Evolutionary conservation across 1,139 yeast species (phyloP).

Genomic region (Eremothecium gossypii): DNA sequence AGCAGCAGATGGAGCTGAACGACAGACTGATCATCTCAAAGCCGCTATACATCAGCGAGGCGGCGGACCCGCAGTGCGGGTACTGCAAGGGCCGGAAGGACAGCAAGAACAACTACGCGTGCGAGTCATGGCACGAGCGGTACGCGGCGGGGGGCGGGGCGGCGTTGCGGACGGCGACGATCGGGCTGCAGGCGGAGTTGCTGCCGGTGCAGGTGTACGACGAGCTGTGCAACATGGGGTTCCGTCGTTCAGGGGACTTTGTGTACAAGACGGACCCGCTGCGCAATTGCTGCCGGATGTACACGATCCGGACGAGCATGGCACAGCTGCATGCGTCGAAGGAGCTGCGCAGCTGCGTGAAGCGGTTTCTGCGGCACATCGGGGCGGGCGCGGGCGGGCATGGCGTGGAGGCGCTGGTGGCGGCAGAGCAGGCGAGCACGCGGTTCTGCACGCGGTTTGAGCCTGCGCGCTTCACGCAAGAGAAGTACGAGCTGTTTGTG

Average conservation of each 20-base stretch:
- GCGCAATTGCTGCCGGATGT: slow-evolving; percentile 73
- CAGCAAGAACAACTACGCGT: slow-evolving; percentile 32
- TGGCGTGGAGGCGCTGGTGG: slow-evolving; percentile 29
- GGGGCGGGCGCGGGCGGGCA: not conserved
- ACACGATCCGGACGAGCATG: slow-evolving; percentile 61
- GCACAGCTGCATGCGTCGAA: slow-evolving; percentile 42
- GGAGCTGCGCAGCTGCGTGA: slow-evolving; percentile 58
- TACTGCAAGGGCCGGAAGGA: slow-evolving; percentile 49
- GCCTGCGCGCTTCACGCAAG: slow-evolving; percentile 43
- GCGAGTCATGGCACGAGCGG: slow-evolving; percentile 26
- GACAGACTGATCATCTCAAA: slow-evolving; percentile 25
- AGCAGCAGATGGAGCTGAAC: slow-evolving; percentile 8
- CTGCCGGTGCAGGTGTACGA: slow-evolving; percentile 52
- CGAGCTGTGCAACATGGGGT: slow-evolving; percentile 57
- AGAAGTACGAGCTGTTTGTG: slow-evolving; percentile 56
- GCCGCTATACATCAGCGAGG: slow-evolving; percentile 32
- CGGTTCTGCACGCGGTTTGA: slow-evolving; percentile 45
- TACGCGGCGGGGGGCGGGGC: slow-evolving; percentile 9
- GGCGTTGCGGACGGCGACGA: slow-evolving; percentile 25
- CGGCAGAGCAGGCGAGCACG: slow-evolving; percentile 22
- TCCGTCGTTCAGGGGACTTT: slow-evolving; percentile 68
- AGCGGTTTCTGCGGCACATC: slow-evolving; percentile 42
- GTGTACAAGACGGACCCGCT: slow-evolving; percentile 66
- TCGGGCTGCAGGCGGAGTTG: slow-evolving; percentile 43
- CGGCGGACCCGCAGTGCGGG: slow-evolving; percentile 40